Conservation (phyloP, 805 yeast genomes). For the Starmerella geochares region DNA sequence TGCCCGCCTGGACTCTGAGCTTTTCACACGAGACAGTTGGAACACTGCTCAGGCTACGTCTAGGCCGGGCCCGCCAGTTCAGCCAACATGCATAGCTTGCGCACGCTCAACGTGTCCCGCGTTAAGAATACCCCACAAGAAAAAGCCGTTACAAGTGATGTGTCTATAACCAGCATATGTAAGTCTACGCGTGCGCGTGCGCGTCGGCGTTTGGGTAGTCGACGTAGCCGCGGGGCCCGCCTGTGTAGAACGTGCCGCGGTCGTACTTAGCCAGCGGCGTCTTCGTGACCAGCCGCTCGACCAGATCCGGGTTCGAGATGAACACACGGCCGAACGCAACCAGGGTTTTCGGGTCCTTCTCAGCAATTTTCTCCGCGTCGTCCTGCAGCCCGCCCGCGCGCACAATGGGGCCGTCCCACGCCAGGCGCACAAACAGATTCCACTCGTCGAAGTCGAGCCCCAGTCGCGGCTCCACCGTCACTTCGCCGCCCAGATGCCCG, state of each 20-base stretch:
- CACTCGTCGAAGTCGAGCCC: slow-evolving; percentile 21
- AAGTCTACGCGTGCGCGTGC: not conserved
- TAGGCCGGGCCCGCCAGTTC: too few species aligned
- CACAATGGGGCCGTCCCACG: slow-evolving; percentile 24
- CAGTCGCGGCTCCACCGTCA: not conserved
- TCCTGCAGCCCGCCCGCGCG: slow-evolving; percentile 22
- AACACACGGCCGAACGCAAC: slow-evolving; percentile 42
- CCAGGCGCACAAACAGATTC: slow-evolving; percentile 21
- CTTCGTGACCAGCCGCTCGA: slow-evolving; percentile 37
- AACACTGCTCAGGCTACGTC: too few species aligned
- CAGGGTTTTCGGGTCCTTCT: slow-evolving; percentile 29
- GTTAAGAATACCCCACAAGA: too few species aligned
- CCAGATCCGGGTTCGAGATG: slow-evolving; percentile 49
- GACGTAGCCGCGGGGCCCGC: slow-evolving; percentile 35
- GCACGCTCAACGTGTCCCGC: too few species aligned
- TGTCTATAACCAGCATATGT: too few species aligned
- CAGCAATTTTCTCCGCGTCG: slow-evolving; percentile 7
- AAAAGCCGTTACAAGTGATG: too few species aligned
- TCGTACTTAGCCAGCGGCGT: slow-evolving; percentile 38
- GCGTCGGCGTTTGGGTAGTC: slow-evolving; percentile 33
- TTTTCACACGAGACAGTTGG: too few species aligned
- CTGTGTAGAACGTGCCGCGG: slow-evolving; percentile 41
- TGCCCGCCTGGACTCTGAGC: too few species aligned
- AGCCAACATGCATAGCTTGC: too few species aligned
- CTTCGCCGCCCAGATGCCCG: slow-evolving; percentile 11